phyloP scores from a whole-genome alignment of 805 yeast species.

The Maudiozyma saulgeensis region DNA sequence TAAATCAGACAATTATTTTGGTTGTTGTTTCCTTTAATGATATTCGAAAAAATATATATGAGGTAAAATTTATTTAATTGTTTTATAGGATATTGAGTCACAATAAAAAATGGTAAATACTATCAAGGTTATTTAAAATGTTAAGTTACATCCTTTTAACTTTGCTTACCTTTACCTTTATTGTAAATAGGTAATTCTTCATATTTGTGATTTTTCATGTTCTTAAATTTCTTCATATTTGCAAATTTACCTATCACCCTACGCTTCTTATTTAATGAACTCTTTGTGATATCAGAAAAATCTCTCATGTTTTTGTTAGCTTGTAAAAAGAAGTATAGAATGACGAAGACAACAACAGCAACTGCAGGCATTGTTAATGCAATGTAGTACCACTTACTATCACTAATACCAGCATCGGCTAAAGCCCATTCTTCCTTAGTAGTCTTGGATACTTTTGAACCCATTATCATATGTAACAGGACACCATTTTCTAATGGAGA shows the following conservation, averaged over 20 bases:
- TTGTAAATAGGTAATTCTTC: conserved; percentile 34
- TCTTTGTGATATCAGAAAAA: conserved; percentile 34
- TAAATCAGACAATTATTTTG: too few species aligned
- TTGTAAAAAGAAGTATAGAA: conserved; percentile 56
- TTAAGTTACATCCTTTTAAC: conserved; percentile 3
- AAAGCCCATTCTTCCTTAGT: conserved; percentile 36
- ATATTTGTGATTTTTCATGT: conserved; percentile 32
- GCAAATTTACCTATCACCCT: conserved; percentile 34
- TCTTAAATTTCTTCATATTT: conserved; percentile 23
- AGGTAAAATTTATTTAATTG: too few species aligned
- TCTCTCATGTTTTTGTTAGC: conserved; percentile 49
- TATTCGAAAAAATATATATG: too few species aligned
- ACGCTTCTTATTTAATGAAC: conserved; percentile 29
- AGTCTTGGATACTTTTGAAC: conserved; percentile 34
- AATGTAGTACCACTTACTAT: conserved; percentile 48
- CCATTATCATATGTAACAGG: conserved; percentile 34
- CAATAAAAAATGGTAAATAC: too few species aligned
- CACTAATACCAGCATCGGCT: conserved; percentile 37
- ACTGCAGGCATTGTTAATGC: conserved; percentile 60
- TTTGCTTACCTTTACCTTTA: conserved; percentile 18
- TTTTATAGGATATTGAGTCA: too few species aligned
- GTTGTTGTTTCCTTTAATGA: too few species aligned
- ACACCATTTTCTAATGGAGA: conserved; percentile 45
- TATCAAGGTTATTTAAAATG: too few species aligned
- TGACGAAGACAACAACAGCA: conserved; percentile 48